Percentiles rank a stretch among this genome's conserved stretches.
phyloP scores from a whole-genome alignment of 192 early-diverging fungal species.

The Podila epicladia region DNA sequence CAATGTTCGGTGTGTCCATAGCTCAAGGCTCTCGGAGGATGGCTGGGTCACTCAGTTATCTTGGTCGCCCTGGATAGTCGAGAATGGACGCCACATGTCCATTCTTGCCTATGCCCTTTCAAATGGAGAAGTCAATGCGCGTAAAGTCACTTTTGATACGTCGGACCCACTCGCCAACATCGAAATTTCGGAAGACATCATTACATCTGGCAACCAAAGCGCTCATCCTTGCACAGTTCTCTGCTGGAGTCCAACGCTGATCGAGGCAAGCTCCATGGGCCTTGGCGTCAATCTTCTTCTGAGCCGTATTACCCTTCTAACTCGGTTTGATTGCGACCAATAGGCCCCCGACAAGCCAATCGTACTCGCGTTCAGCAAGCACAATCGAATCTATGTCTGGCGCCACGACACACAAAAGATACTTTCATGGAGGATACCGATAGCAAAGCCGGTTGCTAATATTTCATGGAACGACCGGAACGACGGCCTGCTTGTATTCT shows the following conservation, averaged over 20 bases:
- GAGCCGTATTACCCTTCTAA: background rate
- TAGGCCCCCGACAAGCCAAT: conserved; percentile 6
- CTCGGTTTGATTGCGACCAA: background rate
- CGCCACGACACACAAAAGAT: conserved; percentile 6
- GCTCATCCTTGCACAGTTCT: conserved; percentile 27
- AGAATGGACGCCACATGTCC: conserved; percentile 7
- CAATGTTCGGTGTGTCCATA: conserved; percentile 16
- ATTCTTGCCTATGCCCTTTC: conserved; percentile 30
- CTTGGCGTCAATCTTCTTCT: background rate
- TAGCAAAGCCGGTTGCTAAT: conserved; percentile 33
- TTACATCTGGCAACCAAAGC: background rate
- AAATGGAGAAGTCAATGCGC: conserved; percentile 21
- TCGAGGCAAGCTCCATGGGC: background rate
- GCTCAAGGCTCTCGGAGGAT: conserved; percentile 13
- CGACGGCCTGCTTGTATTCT: conserved; percentile 16
- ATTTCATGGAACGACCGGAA: conserved; percentile 27
- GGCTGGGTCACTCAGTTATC: conserved; percentile 22
- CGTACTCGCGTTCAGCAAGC: conserved; percentile 29
- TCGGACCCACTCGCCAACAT: conserved; percentile 9
- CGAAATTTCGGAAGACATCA: conserved; percentile 12
- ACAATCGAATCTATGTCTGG: conserved; percentile 35
- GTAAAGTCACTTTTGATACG: conserved; percentile 16
- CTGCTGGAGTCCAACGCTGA: conserved; percentile 18
- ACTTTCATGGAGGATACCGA: conserved; percentile 28
- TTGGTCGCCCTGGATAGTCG: conserved; percentile 40